Base-by-base conservation (phyloP, 176 grass and related monocot species). In the Phoenix dactylifera region DNA sequence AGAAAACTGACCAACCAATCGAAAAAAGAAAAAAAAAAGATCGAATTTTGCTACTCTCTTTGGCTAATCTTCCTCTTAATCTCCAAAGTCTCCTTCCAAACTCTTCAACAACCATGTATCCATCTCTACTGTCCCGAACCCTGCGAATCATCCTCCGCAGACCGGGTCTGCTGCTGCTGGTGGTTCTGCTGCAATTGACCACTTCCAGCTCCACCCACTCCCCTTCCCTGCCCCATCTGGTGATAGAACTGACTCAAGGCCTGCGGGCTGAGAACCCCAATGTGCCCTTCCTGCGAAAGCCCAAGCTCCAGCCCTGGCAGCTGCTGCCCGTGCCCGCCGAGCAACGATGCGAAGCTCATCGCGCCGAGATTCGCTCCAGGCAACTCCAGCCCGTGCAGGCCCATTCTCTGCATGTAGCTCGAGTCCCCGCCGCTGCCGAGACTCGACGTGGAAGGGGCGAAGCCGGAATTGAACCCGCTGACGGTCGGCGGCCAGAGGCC, bases 151-250 rank as follows among this genome's bases (percentile, higher is more conserved):
- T 90, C 82, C 51, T 82, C 78, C 4, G 81, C 82, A 16, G 50
- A 23, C 10, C 70, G 72, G 55, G 85, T 72, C 73, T 83, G 68
- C 71, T 82, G 82, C 26, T 81, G 80, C 0, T 72, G 77, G 15
- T 82, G 79, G 6, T 76, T 52, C 30, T 84, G 80, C 24, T 81
- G 86, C 53, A 86, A 74, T 55, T 86, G 82, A n/a, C 52, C 69
- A 6, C 39, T 82, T 1, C 78, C 81, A 3, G 72, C 58, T 18
- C 49, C 58, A 3, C 9, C n/a, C 3, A 30, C 49, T 10, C 28
- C 60, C 35, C 50, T 53, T 15, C 52, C 26, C 4, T 56, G 65
- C 10, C 25, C 52, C 1, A 55, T 35, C 26, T 67, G 65, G 28
- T 68, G 65, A 68, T 48, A 68, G 65, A 55, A 68, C 10, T 68